These are phyloP conservation scores for Candida fluviatilis DNA, from an alignment of 805 yeast species.

Conservation along the genomic window DNA sequence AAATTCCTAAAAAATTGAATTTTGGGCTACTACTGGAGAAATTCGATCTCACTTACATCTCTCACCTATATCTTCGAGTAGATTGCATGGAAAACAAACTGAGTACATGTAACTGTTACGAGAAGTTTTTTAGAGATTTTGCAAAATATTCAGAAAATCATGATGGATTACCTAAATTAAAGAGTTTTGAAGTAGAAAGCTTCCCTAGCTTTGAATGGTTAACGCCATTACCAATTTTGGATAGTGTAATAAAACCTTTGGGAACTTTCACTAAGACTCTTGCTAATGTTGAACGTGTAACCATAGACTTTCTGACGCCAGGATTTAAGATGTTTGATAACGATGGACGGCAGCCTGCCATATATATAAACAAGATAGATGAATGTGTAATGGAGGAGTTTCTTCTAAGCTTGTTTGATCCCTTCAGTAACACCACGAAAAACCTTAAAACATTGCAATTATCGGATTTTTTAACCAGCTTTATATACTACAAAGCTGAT, in stretches of 20 bases:
- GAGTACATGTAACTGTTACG: constrained; percentile 23
- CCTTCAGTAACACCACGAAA: background rate
- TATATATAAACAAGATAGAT: constrained; percentile 27
- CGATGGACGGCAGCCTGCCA: constrained; percentile 25
- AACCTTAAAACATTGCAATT: constrained; percentile 23
- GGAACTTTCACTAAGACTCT: constrained; percentile 26
- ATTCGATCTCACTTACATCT: constrained; percentile 19
- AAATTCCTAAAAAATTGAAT: background rate
- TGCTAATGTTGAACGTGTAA: constrained; percentile 17
- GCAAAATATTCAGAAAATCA: constrained; percentile 15
- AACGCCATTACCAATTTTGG: constrained; percentile 30
- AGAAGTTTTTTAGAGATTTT: constrained; percentile 23
- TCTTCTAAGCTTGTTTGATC: constrained; percentile 21
- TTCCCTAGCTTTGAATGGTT: constrained; percentile 33
- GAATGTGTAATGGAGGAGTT: constrained; percentile 34
- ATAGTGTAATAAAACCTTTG: constrained; percentile 26
- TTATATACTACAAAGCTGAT: constrained; percentile 33
- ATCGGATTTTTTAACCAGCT: constrained; percentile 34
- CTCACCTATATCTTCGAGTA: constrained; percentile 22
- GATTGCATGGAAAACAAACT: constrained; percentile 27
- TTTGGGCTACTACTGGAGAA: constrained; percentile 14
- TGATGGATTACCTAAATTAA: constrained; percentile 28
- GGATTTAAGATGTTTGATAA: constrained; percentile 35
- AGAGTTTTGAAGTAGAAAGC: constrained; percentile 24
- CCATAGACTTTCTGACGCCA: constrained; percentile 31